Evolutionary conservation across 352 stramenopile genomes (phyloP).

Genomic region (Phytophthora ramorum): DNA sequence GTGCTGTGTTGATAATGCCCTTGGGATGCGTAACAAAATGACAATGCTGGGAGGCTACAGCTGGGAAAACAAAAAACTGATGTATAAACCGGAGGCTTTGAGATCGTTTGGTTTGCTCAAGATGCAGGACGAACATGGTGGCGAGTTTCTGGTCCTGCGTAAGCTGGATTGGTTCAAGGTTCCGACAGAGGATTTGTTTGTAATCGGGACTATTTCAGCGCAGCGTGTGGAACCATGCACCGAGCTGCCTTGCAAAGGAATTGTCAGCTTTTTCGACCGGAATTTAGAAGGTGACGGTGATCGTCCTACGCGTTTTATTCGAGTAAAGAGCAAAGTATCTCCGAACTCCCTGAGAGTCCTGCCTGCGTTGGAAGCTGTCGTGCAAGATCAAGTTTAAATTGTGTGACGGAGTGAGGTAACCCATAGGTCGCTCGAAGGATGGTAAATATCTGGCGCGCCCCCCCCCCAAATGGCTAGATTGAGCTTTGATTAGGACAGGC

Average conservation of each 20-base stretch:
- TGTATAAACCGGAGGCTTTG: slow-evolving; percentile 16
- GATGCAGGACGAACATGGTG: slow-evolving; percentile 20
- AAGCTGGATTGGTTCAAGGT: slow-evolving; percentile 18
- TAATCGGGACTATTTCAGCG: slow-evolving; percentile 17
- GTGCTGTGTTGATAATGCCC: slow-evolving; percentile 26
- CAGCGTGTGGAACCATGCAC: slow-evolving; percentile 15
- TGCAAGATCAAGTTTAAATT: background rate
- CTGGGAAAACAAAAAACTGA: slow-evolving; percentile 14
- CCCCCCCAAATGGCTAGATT: no score
- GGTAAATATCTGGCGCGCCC: no score
- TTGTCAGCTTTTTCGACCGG: slow-evolving; percentile 15
- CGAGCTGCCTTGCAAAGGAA: slow-evolving; percentile 14
- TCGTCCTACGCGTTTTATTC: slow-evolving; percentile 3
- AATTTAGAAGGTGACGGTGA: background rate
- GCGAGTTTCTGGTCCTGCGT: slow-evolving; percentile 21
- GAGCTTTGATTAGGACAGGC: no score
- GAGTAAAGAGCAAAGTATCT: slow-evolving; percentile 8
- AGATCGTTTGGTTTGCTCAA: slow-evolving; percentile 30
- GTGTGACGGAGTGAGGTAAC: no score
- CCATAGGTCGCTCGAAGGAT: no score
- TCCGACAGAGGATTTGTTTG: slow-evolving; percentile 10
- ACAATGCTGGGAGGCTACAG: slow-evolving; percentile 25
- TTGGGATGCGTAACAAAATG: slow-evolving; percentile 25
- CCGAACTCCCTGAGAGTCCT: background rate
- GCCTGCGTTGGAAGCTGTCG: background rate